phyloP scores from a whole-genome alignment of 2,329 filamentous ascomycete species.

The Fusarium annulatum region DNA sequence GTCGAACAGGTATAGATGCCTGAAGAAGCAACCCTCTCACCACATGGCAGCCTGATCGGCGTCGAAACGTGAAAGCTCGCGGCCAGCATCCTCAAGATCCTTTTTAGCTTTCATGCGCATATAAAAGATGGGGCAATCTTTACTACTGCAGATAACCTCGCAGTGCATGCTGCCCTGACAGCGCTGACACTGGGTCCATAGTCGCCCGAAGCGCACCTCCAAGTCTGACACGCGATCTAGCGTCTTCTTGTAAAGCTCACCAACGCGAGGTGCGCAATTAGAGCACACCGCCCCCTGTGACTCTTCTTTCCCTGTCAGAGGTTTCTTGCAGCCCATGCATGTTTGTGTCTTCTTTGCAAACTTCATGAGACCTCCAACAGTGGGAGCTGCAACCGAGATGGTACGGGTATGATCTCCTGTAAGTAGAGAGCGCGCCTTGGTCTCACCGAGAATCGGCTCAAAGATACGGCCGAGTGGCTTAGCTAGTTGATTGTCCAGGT shows the following conservation, averaged over 20 bases:
- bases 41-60: conserved; percentile 78
- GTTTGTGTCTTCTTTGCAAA: conserved; percentile 98
- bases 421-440: conserved; percentile 85
- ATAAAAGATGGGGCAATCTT: conserved; percentile 99
- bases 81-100: conserved; percentile 94
- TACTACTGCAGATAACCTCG: conserved; percentile 95
- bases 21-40: conserved; percentile 47
- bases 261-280: conserved; percentile 85
- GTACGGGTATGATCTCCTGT: conserved; percentile 95
- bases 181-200: conserved; percentile 98
- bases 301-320: conserved; percentile 82
- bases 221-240: conserved; percentile 89
- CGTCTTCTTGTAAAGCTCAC: conserved; percentile 93
- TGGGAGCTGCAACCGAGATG: conserved; percentile 91
- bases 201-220: conserved; percentile 88
- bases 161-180: conserved; percentile 98
- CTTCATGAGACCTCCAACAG: conserved; percentile 95
- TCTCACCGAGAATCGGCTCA: conserved; percentile 95
- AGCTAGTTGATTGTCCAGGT: conserved; percentile 96
- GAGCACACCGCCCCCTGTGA: conserved; percentile 86
- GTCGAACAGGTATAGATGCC: neutral
- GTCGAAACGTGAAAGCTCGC: conserved; percentile 91
- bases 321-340: conserved; percentile 99
- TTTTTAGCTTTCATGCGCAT: conserved; percentile 99
- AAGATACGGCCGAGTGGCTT: conserved; percentile 96